Base-by-base conservation (phyloP, 2,329 filamentous ascomycete genomes). In the Phaeosphaeriaceae sp. region DNA sequence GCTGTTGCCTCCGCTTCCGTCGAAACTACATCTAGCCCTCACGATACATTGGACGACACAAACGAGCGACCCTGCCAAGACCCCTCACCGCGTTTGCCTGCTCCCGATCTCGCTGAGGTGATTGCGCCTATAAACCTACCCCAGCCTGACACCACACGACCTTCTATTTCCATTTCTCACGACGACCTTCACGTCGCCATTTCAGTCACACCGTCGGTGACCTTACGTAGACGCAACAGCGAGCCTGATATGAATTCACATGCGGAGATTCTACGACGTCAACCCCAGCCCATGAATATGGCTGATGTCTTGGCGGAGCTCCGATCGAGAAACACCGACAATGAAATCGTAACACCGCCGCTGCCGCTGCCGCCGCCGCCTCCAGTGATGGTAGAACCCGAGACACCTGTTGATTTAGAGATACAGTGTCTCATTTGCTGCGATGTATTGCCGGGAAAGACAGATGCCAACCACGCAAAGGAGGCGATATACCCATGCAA, bases 401-500 rank as follows among this genome's bases (percentile, higher is more conserved):
- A n/a, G n/a, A n/a, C n/a, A n/a, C n/a, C n/a, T n/a, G n/a, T n/a
- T n/a, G n/a, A n/a, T n/a, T n/a, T n/a, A n/a, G n/a, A n/a, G n/a
- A n/a, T n/a, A n/a, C n/a, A 52, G 20, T 71, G 67, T 35, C 35
- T 69, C 2, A 62, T 60, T n/a, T 69, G 66, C 45, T 58, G 52
- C 41, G 39, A 15, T 6, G n/a, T 45, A 1, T 38, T 66, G 8
- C 53, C 58, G 0, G 47, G 40, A 13, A 6, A 51, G 13, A 49
- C 52, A 3, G 46, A 61, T 9, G 35, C 33, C 3, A 48, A 20
- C 8, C 33, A 55, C 37, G 13, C 6, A 1, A 51, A 39, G 17
- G 47, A 59, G 30, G 52, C 49, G 3, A 33, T 60, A 26, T 51
- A 47, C 37, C 72, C 75, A 17, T 77, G 75, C 51, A 56, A 58